Percentiles rank a stretch among this genome's conserved stretches.
Conservation (phyloP, 257 asterid genomes). For the Parsonsia alboflavescens region DNA sequence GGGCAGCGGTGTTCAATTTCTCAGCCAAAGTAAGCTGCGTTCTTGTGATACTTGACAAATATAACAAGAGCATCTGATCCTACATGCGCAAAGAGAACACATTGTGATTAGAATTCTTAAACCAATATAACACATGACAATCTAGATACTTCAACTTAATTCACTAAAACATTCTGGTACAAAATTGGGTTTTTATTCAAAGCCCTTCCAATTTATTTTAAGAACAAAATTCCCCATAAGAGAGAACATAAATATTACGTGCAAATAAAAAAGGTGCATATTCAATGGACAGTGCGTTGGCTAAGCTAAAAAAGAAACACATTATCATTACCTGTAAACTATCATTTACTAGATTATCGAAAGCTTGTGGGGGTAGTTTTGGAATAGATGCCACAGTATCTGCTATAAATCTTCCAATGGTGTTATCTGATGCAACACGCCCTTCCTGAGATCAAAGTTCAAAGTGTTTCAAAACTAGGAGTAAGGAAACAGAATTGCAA, state of each 20-base stretch:
- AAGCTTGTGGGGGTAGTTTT: conserved; percentile 49
- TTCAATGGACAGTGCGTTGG: too few relatives aligned
- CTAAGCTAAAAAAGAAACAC: background rate
- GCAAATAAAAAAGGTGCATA: too few relatives aligned
- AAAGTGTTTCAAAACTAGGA: background rate
- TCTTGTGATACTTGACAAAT: conserved; percentile 91
- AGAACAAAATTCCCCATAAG: too few relatives aligned
- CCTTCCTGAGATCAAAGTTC: conserved; percentile 57
- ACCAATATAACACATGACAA: background rate
- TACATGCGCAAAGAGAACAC: conserved; percentile 20
- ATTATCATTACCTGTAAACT: conserved; percentile 55
- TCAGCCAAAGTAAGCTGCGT: conserved; percentile 93
- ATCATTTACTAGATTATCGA: conserved; percentile 42
- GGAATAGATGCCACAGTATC: conserved; percentile 71
- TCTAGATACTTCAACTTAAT: background rate
- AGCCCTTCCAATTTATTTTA: too few relatives aligned
- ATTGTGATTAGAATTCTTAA: background rate
- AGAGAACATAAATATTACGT: too few relatives aligned
- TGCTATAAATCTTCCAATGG: conserved; percentile 62
- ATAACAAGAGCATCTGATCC: conserved; percentile 81
- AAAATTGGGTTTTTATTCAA: too few relatives aligned
- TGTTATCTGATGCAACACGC: conserved; percentile 55
- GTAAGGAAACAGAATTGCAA: background rate
- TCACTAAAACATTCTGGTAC: background rate
- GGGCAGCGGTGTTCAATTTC: conserved; percentile 93